phyloP scores from a whole-genome alignment of 1,139 yeast species.

The Nakaseomyces delphensis region DNA sequence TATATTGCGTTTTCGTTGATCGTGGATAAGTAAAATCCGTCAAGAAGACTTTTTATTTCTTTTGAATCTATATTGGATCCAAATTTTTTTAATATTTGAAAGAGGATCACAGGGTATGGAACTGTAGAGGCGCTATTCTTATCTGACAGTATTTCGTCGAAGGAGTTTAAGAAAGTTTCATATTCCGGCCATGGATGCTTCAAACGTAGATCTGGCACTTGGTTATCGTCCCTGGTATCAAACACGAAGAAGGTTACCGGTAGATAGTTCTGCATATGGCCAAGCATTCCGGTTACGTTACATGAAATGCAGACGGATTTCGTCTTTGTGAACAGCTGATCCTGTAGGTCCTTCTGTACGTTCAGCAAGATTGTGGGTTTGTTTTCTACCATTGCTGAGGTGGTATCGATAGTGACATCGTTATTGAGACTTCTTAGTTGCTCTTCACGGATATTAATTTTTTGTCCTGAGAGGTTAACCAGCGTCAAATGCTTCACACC shows the following conservation, averaged over 20 bases:
- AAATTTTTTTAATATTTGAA: constrained; percentile 30
- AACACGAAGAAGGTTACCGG: constrained; percentile 52
- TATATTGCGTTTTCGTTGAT: constrained; percentile 27
- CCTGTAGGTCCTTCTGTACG: background rate
- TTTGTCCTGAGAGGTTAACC: constrained; percentile 39
- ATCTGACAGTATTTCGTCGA: constrained; percentile 41
- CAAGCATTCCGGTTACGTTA: constrained; percentile 48
- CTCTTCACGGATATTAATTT: background rate
- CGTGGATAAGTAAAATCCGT: constrained; percentile 30
- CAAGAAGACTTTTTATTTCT: constrained; percentile 22
- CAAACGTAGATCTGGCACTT: constrained; percentile 59
- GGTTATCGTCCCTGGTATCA: constrained; percentile 66
- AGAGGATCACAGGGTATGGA: constrained; percentile 61
- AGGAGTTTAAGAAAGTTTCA: constrained; percentile 41
- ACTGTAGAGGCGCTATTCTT: constrained; percentile 55
- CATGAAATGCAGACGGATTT: constrained; percentile 10
- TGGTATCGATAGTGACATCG: background rate
- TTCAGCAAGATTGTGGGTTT: background rate
- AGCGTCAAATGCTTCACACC: constrained; percentile 61
- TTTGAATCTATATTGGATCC: constrained; percentile 28
- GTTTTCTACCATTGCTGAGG: background rate
- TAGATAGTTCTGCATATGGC: constrained; percentile 46
- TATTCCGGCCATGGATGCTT: constrained; percentile 72
- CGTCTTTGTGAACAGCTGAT: constrained; percentile 12
- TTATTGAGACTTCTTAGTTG: background rate